These are phyloP conservation scores for Barnettozyma hawaiiensis DNA, from an alignment of 1,139 yeast species.

Conservation along the genomic window DNA sequence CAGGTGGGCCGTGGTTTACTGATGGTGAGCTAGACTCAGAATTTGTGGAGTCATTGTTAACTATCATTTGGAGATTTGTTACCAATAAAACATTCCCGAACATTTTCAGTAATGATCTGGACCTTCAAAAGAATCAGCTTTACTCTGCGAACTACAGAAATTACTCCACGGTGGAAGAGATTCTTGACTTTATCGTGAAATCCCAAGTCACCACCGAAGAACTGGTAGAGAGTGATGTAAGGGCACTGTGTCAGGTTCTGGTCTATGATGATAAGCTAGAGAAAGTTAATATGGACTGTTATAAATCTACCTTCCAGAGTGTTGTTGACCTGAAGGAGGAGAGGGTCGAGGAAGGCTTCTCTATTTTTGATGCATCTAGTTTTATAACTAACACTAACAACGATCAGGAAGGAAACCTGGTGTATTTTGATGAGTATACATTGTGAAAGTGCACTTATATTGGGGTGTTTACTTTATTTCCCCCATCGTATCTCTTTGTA, in stretches of 20 bases:
- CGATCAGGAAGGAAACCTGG: constrained; percentile 29
- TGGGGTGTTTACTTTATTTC: not conserved
- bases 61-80: constrained; percentile 84
- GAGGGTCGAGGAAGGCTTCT: constrained; percentile 29
- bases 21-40: constrained; percentile 93
- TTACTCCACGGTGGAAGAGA: constrained; percentile 65
- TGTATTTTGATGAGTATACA: constrained; percentile 36
- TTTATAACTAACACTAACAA: constrained; percentile 26
- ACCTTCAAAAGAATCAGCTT: constrained; percentile 26
- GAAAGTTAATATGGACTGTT: constrained; percentile 47
- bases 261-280: constrained; percentile 85
- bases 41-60: constrained; percentile 76
- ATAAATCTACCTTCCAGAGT: constrained; percentile 52
- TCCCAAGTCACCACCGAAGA: constrained; percentile 82
- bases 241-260: constrained; percentile 81
- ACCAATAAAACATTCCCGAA: constrained; percentile 72
- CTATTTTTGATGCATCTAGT: constrained; percentile 32
- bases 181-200: constrained; percentile 67
- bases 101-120: constrained; percentile 42
- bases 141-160: constrained; percentile 54
- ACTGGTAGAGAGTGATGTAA: constrained; percentile 64
- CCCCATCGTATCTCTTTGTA: constrained; percentile 40
- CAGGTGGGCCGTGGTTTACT: constrained; percentile 99
- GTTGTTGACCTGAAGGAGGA: constrained; percentile 31
- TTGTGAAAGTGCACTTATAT: constrained; percentile 16